Evolutionary conservation across 2,329 filamentous ascomycete species (phyloP), one percentile per base, ranked within the genome.

Genomic region (Cladorrhinum sp.): DNA sequence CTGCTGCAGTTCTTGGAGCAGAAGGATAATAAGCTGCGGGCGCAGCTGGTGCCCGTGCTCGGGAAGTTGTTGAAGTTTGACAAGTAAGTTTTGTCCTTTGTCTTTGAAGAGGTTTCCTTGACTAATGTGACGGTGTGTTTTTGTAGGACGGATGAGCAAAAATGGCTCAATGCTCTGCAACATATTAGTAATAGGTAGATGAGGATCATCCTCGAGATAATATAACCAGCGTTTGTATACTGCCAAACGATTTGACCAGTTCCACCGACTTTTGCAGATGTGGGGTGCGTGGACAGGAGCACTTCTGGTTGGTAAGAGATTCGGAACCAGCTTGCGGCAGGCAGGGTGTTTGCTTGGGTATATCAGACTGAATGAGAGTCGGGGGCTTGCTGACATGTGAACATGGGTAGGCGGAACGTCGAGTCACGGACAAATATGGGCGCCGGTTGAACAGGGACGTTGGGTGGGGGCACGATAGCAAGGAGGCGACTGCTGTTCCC

Each of bases 1-100:
- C 74, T 95, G 67, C 75, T 95, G 66, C 90, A 93, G 73, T 94
- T 94, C 73, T 74, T 95, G 65, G 89, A 93, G 78, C 87, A 91
- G 67, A 91, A 86, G 76, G 90, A 94, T 71, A 89, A 87, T 73
- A 89, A 85, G 76, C 79, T 91, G 68, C 84, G 91, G 68, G 82
- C 86, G 64, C 89, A 92, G 78, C 79, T 94, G 65, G 87, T 95
- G 59, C 90, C 90, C 0, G 90, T 93, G 33, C 73, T 95, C 68
- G 88, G 87, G 28, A 88, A 90, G 81, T 76, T 94, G 71, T 76
- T 95, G 70, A 85, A 86, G 65, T 92, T 94, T 76, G 88, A 92
- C 75, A 86, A 86, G 86, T 90, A 77, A 76, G 87, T 80, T 20
- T 24, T n/a, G n/a, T n/a, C n/a, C 20, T 49, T 30, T 30, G 10